A percentile compares a stretch with the other conserved stretches of the same genome.
Evolutionary conservation across 768 basidiomycete genomes (phyloP).

Genomic region (Pilatotrama ljubarskyi): DNA sequence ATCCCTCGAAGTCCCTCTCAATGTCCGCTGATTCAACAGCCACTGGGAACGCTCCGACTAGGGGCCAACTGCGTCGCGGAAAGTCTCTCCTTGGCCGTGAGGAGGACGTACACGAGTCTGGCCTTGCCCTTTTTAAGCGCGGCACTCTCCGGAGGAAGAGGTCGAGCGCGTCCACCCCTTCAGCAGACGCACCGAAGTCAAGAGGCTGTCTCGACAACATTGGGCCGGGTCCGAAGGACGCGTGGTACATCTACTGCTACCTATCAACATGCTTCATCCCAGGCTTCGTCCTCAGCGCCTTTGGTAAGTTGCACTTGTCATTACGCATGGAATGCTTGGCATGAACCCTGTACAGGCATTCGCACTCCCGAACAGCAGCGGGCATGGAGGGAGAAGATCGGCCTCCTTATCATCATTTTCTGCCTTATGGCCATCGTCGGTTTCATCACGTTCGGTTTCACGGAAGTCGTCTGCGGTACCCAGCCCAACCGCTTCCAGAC

Average conservation of each 20-base stretch:
- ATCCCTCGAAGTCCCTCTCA: constrained; percentile 7
- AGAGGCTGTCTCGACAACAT: constrained; percentile 67
- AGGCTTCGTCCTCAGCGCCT: constrained; percentile 67
- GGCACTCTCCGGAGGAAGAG: constrained; percentile 75
- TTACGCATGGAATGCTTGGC: neutral
- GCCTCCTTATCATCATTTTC: constrained; percentile 78
- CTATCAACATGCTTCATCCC: constrained; percentile 86
- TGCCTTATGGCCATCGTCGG: constrained; percentile 91
- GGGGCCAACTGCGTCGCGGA: constrained; percentile 69
- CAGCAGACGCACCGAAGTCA: constrained; percentile 37
- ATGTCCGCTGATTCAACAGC: constrained; percentile 38
- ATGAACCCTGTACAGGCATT: constrained; percentile 56
- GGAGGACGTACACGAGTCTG: constrained; percentile 88
- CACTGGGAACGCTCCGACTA: constrained; percentile 78
- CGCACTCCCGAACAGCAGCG: constrained; percentile 89
- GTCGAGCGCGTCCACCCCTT: constrained; percentile 43
- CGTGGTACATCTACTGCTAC: constrained; percentile 95
- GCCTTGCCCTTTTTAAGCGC: constrained; percentile 88
- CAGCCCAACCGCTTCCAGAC: constrained; percentile 83
- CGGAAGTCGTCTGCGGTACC: constrained; percentile 86
- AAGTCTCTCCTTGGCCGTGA: constrained; percentile 89
- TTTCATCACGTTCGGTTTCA: constrained; percentile 99
- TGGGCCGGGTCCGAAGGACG: constrained; percentile 85
- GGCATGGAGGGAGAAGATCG: constrained; percentile 99
- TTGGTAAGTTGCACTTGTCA: constrained; percentile 57